Base-by-base conservation (phyloP, 2,329 filamentous ascomycete genomes). In the Hymenoscyphus occultus region DNA sequence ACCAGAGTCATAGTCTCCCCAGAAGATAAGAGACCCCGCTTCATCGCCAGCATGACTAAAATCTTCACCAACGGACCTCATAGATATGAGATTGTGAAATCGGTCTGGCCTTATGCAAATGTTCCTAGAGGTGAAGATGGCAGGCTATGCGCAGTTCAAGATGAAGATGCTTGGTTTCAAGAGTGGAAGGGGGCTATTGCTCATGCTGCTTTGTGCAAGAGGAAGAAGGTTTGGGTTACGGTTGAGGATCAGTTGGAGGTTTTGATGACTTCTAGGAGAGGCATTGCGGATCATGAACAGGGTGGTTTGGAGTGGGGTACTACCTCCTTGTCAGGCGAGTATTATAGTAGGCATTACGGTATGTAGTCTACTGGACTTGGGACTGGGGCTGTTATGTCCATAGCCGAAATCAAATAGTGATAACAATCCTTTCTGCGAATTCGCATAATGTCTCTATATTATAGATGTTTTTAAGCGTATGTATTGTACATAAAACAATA, bases 31-130 rank as follows among this genome's bases (percentile, higher is more conserved):
- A 78, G 83, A 64, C 83, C 84, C 70, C 80, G 80, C 62, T 83
- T 86, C 74, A 80, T 86, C 69, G 83, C 81, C 13, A 81, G 78
- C 31, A 77, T 86, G 32, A 78, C 81, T 1, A 79, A 80, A 31
- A 73, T 86, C 1, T 85, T 86, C 68, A 77, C 78, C 0, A 22
- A n/a, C 12, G 82, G 83, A 3, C 83, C 81, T 72, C 81, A 80
- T 72, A 81, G 79, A 67, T 86, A 85, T 68, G 83, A 85, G 72
- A 81, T 84, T 2, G 78, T 84, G 59, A 83, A 84, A 71, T 78
- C 80, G 0, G 79, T 86, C 1, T 86, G 84, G 84, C 84, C 83
- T 3, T 86, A 84, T 74, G 84, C 84, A 1, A 82, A 81, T 67
- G 61, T 72, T 0, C 67, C 77, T 73, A 71, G 80, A 75, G 68